Base-by-base conservation (phyloP, 257 asterid genomes). In the Solanum pinnatisectum region DNA sequence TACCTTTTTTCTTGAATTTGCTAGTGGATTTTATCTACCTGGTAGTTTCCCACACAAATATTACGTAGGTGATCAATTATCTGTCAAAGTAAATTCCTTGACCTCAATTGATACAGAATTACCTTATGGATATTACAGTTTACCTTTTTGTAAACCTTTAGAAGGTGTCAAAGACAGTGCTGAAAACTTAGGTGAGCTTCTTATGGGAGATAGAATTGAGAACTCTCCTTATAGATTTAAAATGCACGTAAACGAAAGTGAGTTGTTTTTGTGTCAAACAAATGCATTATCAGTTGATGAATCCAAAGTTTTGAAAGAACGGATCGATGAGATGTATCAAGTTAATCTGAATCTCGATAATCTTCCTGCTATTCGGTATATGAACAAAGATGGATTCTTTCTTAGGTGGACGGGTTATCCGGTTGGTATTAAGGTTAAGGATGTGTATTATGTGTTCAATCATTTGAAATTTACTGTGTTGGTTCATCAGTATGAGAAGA, bases 161-260 rank as follows among this genome's bases (percentile, higher is more conserved):
- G 90, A 88, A 25, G 90, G 90, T 76, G 86, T 88, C 35, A 88
- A 88, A 32, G 90, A 88, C 20, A 88, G 90, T 88, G 90, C 90
- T 74, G 90, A 88, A 85, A 88, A 88, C 76, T 87, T 88, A 60
- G 90, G 90, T 59, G 90, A 88, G 83, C 90, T 88, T 36, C 88
- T 88, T 12, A 88, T 85, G 90, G 90, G 90, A 36, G 90, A 88
- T 15, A 76, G 90, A 76, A 88, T 88, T 76, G 90, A 88, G 63
- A 88, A 85, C 76, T 88, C 90, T 10, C 90, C 90, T 1, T 88
- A 88, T 32, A 60, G 49, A 22, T 88, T 88, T 25, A 85, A 85
- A 68, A 88, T 85, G 90, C 83, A 49, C 13, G 68, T 30, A 60
- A 88, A 88, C 15, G 88, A 88, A 59, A 59, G 73, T 13, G 86